Base-by-base conservation (phyloP, 106 monocot genomes). In the Dendrobium huoshanense region DNA sequence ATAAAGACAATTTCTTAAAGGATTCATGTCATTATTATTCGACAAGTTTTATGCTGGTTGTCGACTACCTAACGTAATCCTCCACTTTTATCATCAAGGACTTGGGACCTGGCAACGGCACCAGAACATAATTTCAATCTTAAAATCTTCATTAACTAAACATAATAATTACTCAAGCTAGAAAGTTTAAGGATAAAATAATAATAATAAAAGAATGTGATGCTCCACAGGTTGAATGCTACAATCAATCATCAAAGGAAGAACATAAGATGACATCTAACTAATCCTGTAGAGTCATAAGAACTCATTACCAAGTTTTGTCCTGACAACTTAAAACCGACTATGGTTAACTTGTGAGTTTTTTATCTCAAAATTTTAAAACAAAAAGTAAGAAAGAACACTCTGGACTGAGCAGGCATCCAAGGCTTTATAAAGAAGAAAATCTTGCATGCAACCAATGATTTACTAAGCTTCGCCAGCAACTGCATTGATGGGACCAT, bases 191-290 rank as follows among this genome's bases (percentile, higher is more conserved):
- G 37, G 2, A 67, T 5, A 29, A 29, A 9, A 27, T 27, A 31
- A 68, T 33, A 13, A 68, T 6, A 68, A 68, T 33, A 68, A 68
- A 68, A 68, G 68, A 68, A 68, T 68, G 68, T 33, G 33, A 37
- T 68, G 37, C 33, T 68, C 68, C 33, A 68, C 68, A 33, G 33
- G 27, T 67, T 15, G 68, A 68, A 33, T 68, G 68, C 11, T 68
- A 68, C 68, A 33, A 68, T 68, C 68, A 68, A 2, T 68, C 33
- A 68, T 11, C 29, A 68, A 33, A 68, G 18, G 22, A 15, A 31
- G 31, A 15, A 33, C 3, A 33, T 2, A 13, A 16, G 16, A 56
- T 4, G 11, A 67, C 5, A 4, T 24, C 31, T 25, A 67, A 25
- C 65, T 29, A 67, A 24, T 67, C 65, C 65, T 67, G 29, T 4